phyloP scores from a whole-genome alignment of 129 eudicot genomes.

The Escallonia herrerae region DNA sequence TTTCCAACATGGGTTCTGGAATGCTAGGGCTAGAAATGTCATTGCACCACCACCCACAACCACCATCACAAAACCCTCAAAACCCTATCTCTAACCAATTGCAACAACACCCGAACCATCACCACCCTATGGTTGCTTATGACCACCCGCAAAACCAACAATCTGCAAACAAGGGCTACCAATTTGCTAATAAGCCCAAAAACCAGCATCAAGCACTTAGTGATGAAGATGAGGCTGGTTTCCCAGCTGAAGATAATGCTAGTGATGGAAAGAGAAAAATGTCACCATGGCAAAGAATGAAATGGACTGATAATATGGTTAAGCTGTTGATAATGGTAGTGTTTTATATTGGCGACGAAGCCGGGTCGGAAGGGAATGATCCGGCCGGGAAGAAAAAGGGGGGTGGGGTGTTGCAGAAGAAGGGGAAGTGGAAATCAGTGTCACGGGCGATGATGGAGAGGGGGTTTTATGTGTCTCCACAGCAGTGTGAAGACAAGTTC shows the following conservation, averaged over 20 bases:
- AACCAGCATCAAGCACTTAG: constrained; percentile 38
- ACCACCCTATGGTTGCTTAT: constrained; percentile 29
- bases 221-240: constrained; percentile 70
- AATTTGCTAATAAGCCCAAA: constrained; percentile 33
- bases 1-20: constrained; percentile 38
- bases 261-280: constrained; percentile 44
- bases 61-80: constrained; percentile 5
- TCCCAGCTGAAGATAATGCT: constrained; percentile 41
- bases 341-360: constrained; percentile 75
- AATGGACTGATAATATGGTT: constrained; percentile 93
- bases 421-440: constrained; percentile 97
- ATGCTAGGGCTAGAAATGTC: constrained; percentile 78
- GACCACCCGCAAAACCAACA: constrained; percentile 28
- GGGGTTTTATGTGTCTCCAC: constrained; percentile 90
- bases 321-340: constrained; percentile 72
- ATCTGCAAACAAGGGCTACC: constrained; percentile 17
- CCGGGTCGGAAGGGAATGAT: constrained; percentile 37
- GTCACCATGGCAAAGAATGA: constrained; percentile 96
- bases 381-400: constrained; percentile 39
- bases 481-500: constrained; percentile 93
- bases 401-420: constrained; percentile 69
- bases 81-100: not conserved
- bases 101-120: constrained; percentile 13
- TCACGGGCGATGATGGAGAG: constrained; percentile 90
- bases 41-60: constrained; percentile 24